Evolutionary conservation across 371 early-diverging fungal species (phyloP).

Genomic region (Lichtheimia hyalospora): DNA sequence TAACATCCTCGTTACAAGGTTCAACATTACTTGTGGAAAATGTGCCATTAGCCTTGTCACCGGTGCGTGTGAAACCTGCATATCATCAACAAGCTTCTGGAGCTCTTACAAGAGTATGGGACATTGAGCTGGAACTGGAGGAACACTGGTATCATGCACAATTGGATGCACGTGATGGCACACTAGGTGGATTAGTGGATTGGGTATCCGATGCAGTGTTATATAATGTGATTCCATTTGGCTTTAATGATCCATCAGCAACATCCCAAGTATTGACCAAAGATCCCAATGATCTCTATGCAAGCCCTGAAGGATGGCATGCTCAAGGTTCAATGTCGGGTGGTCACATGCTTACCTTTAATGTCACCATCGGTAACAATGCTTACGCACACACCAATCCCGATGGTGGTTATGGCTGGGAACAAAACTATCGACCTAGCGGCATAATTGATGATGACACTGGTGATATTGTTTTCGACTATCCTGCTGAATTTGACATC

Average conservation of each 20-base stretch:
- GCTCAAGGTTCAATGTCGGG: constrained; percentile 37
- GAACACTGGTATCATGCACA: constrained; percentile 91
- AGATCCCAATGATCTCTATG: constrained; percentile 72
- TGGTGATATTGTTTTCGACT: constrained; percentile 74
- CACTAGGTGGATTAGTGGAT: constrained; percentile 76
- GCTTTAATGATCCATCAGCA: constrained; percentile 82
- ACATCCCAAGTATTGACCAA: constrained; percentile 63
- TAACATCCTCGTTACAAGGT: constrained; percentile 1
- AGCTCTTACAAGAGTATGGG: constrained; percentile 73
- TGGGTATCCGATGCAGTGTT: constrained; percentile 79
- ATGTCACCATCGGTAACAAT: constrained; percentile 69
- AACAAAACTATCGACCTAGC: constrained; percentile 75
- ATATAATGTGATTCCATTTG: constrained; percentile 86
- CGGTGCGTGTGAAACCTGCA: constrained; percentile 55
- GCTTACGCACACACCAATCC: constrained; percentile 54
- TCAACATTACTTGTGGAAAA: constrained; percentile 21
- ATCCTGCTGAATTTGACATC: constrained; percentile 62
- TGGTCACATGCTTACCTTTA: constrained; percentile 53
- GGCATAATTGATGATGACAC: constrained; percentile 50
- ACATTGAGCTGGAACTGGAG: constrained; percentile 83
- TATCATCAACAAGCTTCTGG: constrained; percentile 62
- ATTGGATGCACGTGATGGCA: constrained; percentile 72
- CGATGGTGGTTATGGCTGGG: constrained; percentile 47
- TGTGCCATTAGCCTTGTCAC: constrained; percentile 61
- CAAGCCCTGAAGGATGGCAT: constrained; percentile 84